phyloP scores from a whole-genome alignment of 192 early-diverging fungal species.

The Podila minutissima region DNA sequence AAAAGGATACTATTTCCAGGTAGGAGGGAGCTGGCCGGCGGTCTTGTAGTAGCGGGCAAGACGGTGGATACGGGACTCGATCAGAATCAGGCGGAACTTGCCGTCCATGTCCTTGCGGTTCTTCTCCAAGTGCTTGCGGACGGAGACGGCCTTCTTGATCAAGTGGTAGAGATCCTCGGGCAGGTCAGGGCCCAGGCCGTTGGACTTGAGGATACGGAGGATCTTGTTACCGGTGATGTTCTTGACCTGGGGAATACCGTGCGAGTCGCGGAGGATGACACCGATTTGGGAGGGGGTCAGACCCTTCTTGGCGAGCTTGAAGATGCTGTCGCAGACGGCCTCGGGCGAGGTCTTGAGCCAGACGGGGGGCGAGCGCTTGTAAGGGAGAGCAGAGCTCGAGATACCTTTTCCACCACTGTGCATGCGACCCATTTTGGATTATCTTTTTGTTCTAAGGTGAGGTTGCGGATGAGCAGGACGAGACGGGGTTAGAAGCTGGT shows the following conservation, averaged over 20 bases:
- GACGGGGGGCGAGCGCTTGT: conserved; percentile 95
- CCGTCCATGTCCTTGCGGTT: conserved; percentile 99
- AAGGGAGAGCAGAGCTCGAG: conserved; percentile 88
- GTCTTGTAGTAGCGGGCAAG: conserved; percentile 99
- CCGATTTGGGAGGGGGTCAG: conserved; percentile 98
- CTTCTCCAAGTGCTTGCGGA: conserved; percentile 99
- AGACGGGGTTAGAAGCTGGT: no score
- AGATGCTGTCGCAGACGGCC: conserved; percentile 98
- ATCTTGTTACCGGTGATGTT: conserved; percentile 99
- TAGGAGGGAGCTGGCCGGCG: conserved; percentile 93
- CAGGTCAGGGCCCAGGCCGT: conserved; percentile 94
- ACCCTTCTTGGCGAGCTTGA: conserved; percentile 99
- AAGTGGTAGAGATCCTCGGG: conserved; percentile 99
- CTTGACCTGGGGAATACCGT: conserved; percentile 97
- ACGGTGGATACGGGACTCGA: conserved; percentile 99
- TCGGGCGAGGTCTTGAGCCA: conserved; percentile 99
- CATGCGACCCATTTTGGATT: conserved; percentile 89
- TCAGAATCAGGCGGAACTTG: conserved; percentile 99
- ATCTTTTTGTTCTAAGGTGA: conserved; percentile 15
- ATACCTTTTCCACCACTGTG: conserved; percentile 99
- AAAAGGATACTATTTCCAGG: conserved; percentile 96
- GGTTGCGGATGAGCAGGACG: no score
- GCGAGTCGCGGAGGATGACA: conserved; percentile 95
- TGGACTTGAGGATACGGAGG: conserved; percentile 97
- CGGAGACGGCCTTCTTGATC: conserved; percentile 99